Base-by-base conservation (phyloP, 768 basidiomycete species). In the Favolaschia claudopus region DNA sequence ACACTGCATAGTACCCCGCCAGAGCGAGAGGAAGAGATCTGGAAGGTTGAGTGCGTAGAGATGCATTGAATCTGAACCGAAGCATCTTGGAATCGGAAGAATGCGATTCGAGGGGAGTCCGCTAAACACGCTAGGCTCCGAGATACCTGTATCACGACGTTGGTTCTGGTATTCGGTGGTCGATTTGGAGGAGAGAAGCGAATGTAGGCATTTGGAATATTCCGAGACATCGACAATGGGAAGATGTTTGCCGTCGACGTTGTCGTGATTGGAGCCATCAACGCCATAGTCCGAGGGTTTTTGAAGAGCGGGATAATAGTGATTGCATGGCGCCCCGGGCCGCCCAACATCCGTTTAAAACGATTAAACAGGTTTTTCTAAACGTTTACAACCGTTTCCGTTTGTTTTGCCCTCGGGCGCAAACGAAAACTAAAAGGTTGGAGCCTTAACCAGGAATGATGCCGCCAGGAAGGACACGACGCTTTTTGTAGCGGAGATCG, bases 131-230 rank as follows among this genome's bases (percentile, higher is more conserved):
- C n/a, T n/a, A n/a, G n/a, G n/a, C n/a, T n/a, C n/a, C n/a, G n/a
- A n/a, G n/a, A n/a, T n/a, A n/a, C n/a, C 43, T 27, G 45, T 8
- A 37, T 72, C 59, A 10, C 63, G 31, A 28, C 29, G 4, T 70
- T 51, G 2, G 71, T 71, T 32, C 56, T 63, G 12, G 76, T 60
- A 25, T 36, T 36, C 80, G 64, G 9, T 65, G 74, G 0, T 74
- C 76, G 42, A 76, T 76, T 19, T 60, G 58, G 24, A 82, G 71
- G 0, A 79, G 78, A 1, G 76, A 77, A 7, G 43, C 38, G 5
- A 10, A 36, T 64, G 60, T 12, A 66, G 63, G 22, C 58, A 62
- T 10, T 25, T 29, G 36, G 72, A 55, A 52, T n/a, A 74, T 15
- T 45, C 36, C 10, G 54, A 31, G 3, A 71, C 24, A 56, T 74